Evolutionary conservation across 176 grass and related monocot species (phyloP).

Genomic region (Cenchrus fungigraminus): DNA sequence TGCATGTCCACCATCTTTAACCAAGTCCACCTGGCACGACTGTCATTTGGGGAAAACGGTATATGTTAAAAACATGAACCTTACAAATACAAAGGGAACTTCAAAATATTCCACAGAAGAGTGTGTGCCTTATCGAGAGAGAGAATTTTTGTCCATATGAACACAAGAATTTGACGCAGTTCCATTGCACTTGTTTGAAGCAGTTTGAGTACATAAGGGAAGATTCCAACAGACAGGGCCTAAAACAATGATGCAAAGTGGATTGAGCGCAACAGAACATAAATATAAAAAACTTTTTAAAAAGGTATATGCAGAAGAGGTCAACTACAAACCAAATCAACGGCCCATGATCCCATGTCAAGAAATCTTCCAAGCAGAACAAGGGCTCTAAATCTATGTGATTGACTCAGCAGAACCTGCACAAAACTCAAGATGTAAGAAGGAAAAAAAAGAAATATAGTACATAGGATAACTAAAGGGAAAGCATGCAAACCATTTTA

Average conservation of each 20-base stretch:
- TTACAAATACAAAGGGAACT: background rate
- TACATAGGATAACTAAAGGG: background rate
- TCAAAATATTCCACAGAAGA: slow-evolving; percentile 15
- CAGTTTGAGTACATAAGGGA: slow-evolving; percentile 96
- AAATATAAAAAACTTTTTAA: slow-evolving; percentile 11
- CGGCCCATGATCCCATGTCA: slow-evolving; percentile 99
- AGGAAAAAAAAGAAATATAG: slow-evolving; percentile 15
- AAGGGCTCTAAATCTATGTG: slow-evolving; percentile 93
- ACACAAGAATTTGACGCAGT: slow-evolving; percentile 96
- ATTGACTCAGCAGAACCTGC: slow-evolving; percentile 95
- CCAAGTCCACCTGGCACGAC: slow-evolving; percentile 98
- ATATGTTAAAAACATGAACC: slow-evolving; percentile 25
- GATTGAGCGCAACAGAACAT: background rate
- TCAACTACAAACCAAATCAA: slow-evolving; percentile 77
- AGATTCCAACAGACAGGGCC: slow-evolving; percentile 96
- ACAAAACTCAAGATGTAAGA: slow-evolving; percentile 34
- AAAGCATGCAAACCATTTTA: slow-evolving; percentile 13
- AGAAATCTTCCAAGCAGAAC: slow-evolving; percentile 99
- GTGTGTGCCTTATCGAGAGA: slow-evolving; percentile 85
- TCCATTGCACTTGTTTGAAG: slow-evolving; percentile 94
- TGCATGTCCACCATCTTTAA: slow-evolving; percentile 92
- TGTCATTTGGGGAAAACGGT: slow-evolving; percentile 38
- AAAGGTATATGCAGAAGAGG: slow-evolving; percentile 27
- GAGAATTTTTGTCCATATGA: slow-evolving; percentile 99
- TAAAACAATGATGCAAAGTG: slow-evolving; percentile 41